phyloP scores from a whole-genome alignment of 495 filamentous ascomycete genomes.

The Neurospora terricola region DNA sequence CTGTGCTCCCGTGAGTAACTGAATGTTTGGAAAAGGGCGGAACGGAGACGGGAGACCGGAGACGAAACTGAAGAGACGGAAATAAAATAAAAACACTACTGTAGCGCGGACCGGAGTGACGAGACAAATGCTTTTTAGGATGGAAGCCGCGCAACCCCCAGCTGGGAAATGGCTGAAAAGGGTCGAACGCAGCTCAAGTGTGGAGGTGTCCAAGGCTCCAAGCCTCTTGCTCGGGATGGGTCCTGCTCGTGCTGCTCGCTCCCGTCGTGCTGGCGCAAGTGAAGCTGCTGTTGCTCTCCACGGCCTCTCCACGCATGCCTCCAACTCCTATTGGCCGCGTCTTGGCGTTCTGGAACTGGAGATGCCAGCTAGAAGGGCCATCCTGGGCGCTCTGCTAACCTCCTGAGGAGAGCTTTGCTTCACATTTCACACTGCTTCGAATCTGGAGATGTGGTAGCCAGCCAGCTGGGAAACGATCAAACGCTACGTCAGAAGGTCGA shows the following conservation, averaged over 20 bases:
- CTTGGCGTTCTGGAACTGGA: neutral
- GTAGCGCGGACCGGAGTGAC: neutral
- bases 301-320: neutral
- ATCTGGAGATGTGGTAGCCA: neutral
- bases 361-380: neutral
- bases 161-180: neutral
- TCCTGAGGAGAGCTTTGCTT: neutral
- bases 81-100: neutral
- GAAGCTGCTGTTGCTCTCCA: neutral
- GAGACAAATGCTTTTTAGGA: slow-evolving; percentile 1
- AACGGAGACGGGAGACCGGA: neutral
- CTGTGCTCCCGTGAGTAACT: neutral
- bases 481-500: slow-evolving; percentile 6
- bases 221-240: neutral
- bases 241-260: neutral
- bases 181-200: neutral
- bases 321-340: neutral
- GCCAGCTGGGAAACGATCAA: neutral
- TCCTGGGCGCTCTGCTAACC: neutral
- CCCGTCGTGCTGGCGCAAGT: neutral
- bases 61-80: slow-evolving; percentile 1
- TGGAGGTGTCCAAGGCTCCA: neutral
- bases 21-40: neutral
- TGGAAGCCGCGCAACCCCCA: neutral
- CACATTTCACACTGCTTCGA: neutral